Evolutionary conservation across 2,329 filamentous ascomycete species (phyloP).

Genomic region (Hypoxylon sp.): DNA sequence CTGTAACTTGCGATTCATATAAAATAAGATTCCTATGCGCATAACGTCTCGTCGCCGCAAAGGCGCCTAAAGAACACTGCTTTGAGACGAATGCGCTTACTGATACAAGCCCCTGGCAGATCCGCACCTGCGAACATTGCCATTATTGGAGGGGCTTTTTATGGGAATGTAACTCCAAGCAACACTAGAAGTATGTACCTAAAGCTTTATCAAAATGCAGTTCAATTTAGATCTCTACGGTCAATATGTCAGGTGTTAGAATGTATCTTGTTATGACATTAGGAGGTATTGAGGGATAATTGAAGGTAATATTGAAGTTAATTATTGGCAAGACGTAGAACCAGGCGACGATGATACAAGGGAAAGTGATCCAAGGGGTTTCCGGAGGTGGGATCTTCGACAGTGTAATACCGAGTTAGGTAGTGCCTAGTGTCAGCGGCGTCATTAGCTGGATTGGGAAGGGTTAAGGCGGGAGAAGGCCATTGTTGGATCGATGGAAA

Average conservation of each 20-base stretch:
- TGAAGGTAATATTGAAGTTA: conserved; percentile 24
- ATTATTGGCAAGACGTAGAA: conserved; percentile 30
- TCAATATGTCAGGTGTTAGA: neutral
- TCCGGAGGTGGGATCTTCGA: conserved; percentile 42
- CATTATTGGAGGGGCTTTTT: conserved; percentile 11
- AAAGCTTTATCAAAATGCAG: neutral
- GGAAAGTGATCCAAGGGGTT: conserved; percentile 25
- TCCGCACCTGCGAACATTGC: conserved; percentile 24
- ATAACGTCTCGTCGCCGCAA: conserved; percentile 24
- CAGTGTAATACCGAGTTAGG: neutral
- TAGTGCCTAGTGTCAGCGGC: conserved; percentile 32
- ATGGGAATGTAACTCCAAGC: conserved; percentile 1
- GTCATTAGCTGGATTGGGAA: conserved; percentile 25
- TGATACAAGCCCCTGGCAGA: conserved; percentile 30
- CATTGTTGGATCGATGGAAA: conserved; percentile 14
- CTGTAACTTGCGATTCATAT: neutral
- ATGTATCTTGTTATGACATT: neutral
- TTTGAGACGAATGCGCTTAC: conserved; percentile 35
- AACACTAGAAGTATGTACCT: neutral
- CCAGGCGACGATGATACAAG: conserved; percentile 45
- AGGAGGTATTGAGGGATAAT: conserved; percentile 1
- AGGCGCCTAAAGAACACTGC: conserved; percentile 14
- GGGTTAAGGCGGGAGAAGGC: conserved; percentile 5
- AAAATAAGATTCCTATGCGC: conserved; percentile 6
- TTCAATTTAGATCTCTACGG: neutral